phyloP scores from a whole-genome alignment of 73 alveolate genomes.

The Uronychia binucleata region DNA sequence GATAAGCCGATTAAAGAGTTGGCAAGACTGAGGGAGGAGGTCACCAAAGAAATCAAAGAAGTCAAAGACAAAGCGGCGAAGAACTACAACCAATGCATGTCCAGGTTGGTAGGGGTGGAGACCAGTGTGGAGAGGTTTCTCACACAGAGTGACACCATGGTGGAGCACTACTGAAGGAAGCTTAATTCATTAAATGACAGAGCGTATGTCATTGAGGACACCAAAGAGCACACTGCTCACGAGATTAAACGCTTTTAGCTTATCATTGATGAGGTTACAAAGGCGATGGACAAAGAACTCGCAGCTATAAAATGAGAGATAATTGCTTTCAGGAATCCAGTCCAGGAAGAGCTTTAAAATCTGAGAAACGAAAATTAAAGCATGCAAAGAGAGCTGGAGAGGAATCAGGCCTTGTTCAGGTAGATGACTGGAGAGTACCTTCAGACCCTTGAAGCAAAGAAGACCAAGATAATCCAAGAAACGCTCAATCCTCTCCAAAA shows the following conservation, averaged over 20 bases:
- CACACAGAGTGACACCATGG: neutral
- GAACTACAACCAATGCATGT: neutral
- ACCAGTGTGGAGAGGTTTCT: neutral
- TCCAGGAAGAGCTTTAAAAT: neutral
- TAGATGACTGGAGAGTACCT: no score
- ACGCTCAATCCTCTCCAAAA: no score
- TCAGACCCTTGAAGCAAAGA: no score
- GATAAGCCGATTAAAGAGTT: neutral
- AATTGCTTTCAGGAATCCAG: neutral
- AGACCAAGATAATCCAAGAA: no score
- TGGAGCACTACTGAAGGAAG: neutral
- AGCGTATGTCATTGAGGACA: neutral
- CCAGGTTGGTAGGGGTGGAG: neutral
- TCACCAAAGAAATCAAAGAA: neutral
- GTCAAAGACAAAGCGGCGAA: neutral
- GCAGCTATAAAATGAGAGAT: neutral
- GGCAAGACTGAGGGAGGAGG: neutral
- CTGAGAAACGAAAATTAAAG: neutral
- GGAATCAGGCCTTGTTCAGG: no score
- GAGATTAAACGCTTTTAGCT: neutral
- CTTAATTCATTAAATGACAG: neutral
- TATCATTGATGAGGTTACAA: neutral
- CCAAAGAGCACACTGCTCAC: neutral
- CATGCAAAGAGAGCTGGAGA: constrained; percentile 1
- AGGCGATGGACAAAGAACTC: neutral